Evolutionary conservation across 2,329 filamentous ascomycete genomes (phyloP), one percentile per base, ranked within the genome.

Genomic region (Myriangium duriaei): DNA sequence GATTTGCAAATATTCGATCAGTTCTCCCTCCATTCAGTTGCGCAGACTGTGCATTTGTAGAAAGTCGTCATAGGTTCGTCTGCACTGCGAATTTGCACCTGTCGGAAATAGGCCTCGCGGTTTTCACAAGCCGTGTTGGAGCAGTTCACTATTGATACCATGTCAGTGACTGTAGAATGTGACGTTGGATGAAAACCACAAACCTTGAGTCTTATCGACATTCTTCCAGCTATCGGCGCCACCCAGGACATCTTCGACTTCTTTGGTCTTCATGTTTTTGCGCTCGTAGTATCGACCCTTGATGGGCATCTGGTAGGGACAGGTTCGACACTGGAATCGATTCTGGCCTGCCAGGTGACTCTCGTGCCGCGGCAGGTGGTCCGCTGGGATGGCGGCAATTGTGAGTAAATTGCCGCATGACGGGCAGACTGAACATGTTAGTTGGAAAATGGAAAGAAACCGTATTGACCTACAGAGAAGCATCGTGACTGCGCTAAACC

Each of bases 11-110:
- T n/a, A n/a, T n/a, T n/a, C n/a, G 18, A 35, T 51, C 46, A 59
- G 38, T 57, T 56, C 46, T 65, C 63, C 29, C 63, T 54, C 63
- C 63, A 67, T 40, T 65, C 59, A 34, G 59, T 56, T 4, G 51
- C 53, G 43, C 63, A 67, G 44, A 59, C 56, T 13, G 58, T 59
- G 44, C 63, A 67, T 54, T 86, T 91, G 64, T 80, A 92, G 62
- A 96, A 96, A 43, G 78, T 88, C 48, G 91, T 98, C 82, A 94
- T 95, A 43, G 91, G 91, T 69, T 98, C 91, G 64, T 98, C 91
- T 37, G 91, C 91, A 68, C 85, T 93, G 50, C 91, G 78, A 63
- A 96, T 96, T 71, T 98, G 91, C 50, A 96, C 77, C 68, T 94
- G 85, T 67, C 87, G 93, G 67, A 88, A 96, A 46, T 87, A 92